phyloP scores from a whole-genome alignment of 371 early-diverging fungal genomes.

The Saksenaea vasiformis region DNA sequence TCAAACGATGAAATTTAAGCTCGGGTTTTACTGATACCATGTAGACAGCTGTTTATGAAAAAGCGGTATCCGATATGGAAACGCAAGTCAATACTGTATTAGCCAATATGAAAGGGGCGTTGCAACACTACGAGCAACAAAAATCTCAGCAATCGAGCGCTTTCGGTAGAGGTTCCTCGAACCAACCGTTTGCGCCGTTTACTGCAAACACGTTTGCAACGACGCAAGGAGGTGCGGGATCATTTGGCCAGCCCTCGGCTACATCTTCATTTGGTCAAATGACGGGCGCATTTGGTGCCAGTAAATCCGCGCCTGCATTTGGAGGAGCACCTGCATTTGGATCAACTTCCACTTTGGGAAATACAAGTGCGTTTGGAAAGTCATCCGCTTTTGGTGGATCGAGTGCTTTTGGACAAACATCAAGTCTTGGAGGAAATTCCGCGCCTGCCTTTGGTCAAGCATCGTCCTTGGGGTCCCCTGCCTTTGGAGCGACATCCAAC shows the following conservation, averaged over 20 bases:
- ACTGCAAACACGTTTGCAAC: slow-evolving; percentile 13
- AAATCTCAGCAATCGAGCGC: slow-evolving; percentile 27
- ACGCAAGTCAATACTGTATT: slow-evolving; percentile 38
- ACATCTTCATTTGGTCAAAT: slow-evolving; percentile 14
- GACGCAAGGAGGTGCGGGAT: background rate
- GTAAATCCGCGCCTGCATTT: slow-evolving; percentile 10
- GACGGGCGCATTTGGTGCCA: background rate
- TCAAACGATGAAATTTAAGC: background rate
- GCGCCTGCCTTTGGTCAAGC: slow-evolving; percentile 27
- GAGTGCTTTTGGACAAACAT: slow-evolving; percentile 18
- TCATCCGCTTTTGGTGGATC: slow-evolving; percentile 19
- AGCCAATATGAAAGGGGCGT: slow-evolving; percentile 29
- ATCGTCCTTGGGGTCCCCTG: slow-evolving; percentile 8
- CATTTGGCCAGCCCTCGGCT: slow-evolving; percentile 8
- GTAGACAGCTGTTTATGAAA: slow-evolving; percentile 31
- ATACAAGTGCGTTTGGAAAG: slow-evolving; percentile 21
- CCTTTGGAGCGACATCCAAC: slow-evolving; percentile 21
- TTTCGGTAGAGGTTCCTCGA: slow-evolving; percentile 26
- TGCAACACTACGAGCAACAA: slow-evolving; percentile 43
- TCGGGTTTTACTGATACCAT: background rate
- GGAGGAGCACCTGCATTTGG: slow-evolving; percentile 19
- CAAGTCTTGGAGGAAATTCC: slow-evolving; percentile 14
- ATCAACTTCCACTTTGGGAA: background rate
- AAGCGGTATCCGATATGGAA: slow-evolving; percentile 27
- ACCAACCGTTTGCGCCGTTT: slow-evolving; percentile 36